Evolutionary conservation across 2,329 filamentous ascomycete species (phyloP).

Genomic region (Ophiosphaerella korrae): DNA sequence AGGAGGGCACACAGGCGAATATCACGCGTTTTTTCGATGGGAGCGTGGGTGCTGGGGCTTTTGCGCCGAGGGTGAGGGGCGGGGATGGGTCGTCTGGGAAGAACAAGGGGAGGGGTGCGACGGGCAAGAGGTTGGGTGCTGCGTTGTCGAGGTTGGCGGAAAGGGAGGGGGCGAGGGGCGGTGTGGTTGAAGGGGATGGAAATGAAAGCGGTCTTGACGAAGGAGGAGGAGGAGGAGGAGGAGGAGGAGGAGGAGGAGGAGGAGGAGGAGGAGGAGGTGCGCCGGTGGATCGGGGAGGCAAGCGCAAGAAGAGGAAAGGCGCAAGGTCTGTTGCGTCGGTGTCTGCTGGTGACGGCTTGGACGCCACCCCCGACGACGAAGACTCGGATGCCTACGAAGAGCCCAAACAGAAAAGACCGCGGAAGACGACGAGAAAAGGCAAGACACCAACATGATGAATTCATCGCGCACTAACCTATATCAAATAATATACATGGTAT

Average conservation of each 20-base stretch:
- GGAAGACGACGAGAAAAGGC: conserved; percentile 19
- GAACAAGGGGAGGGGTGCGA: conserved; percentile 35
- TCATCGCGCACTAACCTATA: not conserved
- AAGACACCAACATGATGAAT: conserved; percentile 8
- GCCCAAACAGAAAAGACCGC: conserved; percentile 36
- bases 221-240: conserved; percentile 6
- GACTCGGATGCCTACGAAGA: conserved; percentile 32
- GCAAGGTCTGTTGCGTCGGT: conserved; percentile 15
- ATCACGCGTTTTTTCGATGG: conserved; percentile 93
- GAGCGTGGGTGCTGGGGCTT: conserved; percentile 70
- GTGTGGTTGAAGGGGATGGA: conserved; percentile 19
- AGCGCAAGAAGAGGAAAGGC: conserved; percentile 29
- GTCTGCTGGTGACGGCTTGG: conserved; percentile 16
- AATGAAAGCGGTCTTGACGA: conserved; percentile 12
- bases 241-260: conserved; percentile 5
- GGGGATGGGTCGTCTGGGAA: conserved; percentile 61
- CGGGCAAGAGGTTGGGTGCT: conserved; percentile 42
- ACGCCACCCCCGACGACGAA: conserved; percentile 19
- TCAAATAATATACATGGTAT: too few species aligned
- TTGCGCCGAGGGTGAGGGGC: conserved; percentile 69
- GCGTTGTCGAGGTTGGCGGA: conserved; percentile 39
- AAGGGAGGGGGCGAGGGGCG: conserved; percentile 33
- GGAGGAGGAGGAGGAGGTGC: conserved; percentile 7
- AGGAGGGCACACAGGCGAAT: conserved; percentile 92
- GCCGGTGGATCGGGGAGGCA: not conserved